These are phyloP conservation scores for Fraxinus sp. DNA, from an alignment of 305 asterid genomes.

Conservation along the genomic window DNA sequence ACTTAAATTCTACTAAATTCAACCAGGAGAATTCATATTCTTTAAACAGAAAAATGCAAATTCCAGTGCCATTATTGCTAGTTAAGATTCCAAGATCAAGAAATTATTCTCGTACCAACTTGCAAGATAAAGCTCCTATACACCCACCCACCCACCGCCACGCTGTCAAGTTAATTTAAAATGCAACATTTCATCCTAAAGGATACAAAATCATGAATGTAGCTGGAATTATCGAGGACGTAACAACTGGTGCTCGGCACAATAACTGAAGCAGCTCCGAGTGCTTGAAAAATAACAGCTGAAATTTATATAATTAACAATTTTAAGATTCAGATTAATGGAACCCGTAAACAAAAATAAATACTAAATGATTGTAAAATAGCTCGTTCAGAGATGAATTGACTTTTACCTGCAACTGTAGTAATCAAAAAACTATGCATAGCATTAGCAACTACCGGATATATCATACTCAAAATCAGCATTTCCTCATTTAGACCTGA, in stretches of 20 bases:
- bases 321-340: neutral
- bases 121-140: neutral
- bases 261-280: conserved; percentile 62
- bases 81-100: neutral
- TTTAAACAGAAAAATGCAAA: neutral
- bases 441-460: conserved; percentile 6
- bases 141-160: neutral
- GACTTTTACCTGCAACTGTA: conserved; percentile 44
- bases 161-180: neutral
- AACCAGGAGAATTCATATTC: conserved; percentile 12
- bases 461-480: conserved; percentile 27
- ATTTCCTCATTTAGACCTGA: conserved; percentile 20
- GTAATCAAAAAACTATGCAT: conserved; percentile 37
- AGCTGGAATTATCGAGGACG: conserved; percentile 72
- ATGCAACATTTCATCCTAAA: conserved; percentile 16
- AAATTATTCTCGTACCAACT: neutral
- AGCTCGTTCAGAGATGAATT: neutral
- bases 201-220: conserved; percentile 92
- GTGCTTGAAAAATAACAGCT: conserved; percentile 51
- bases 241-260: conserved; percentile 76
- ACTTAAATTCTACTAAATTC: neutral
- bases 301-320: conserved; percentile 19
- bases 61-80: neutral
- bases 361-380: neutral
- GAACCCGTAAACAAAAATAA: neutral